Conservation (phyloP, 2,329 filamentous ascomycete genomes). For the Aureobasidium uvarum region DNA sequence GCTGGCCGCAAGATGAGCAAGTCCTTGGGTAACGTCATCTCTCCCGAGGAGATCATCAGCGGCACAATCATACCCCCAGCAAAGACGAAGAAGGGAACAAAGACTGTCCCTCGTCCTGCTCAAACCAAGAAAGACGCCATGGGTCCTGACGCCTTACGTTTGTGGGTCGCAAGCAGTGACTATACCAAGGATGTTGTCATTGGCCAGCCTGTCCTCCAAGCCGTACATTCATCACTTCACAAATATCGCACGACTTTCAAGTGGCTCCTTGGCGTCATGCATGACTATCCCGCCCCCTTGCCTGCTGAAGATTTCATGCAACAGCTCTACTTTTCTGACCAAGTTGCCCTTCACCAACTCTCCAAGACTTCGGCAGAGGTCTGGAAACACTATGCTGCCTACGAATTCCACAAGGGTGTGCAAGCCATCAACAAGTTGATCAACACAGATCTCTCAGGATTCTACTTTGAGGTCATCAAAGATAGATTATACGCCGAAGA, state of each 20-base stretch:
- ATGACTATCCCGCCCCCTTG: conserved; percentile 41
- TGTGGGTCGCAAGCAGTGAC: conserved; percentile 91
- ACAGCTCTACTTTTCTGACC: conserved; percentile 50
- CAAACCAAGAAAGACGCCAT: conserved; percentile 46
- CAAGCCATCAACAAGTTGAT: conserved; percentile 76
- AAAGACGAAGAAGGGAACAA: conserved; percentile 46
- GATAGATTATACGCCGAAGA: conserved; percentile 86
- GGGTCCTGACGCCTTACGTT: conserved; percentile 79
- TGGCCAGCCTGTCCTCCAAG: conserved; percentile 71
- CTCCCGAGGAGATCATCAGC: conserved; percentile 78
- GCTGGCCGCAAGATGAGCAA: conserved; percentile 99
- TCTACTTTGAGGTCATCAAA: conserved; percentile 91
- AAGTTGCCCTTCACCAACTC: conserved; percentile 75
- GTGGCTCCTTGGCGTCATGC: conserved; percentile 73
- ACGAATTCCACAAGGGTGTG: conserved; percentile 80
- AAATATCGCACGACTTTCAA: conserved; percentile 90
- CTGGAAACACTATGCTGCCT: conserved; percentile 62
- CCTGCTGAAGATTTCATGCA: conserved; percentile 26
- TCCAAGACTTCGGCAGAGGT: conserved; percentile 64
- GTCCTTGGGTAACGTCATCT: conserved; percentile 84
- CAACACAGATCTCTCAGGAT: conserved; percentile 78
- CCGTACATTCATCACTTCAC: conserved; percentile 71
- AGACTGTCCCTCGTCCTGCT: conserved; percentile 9
- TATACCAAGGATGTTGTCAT: conserved; percentile 86
- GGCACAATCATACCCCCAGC: conserved; percentile 72